A percentile compares a stretch with the other conserved stretches of the same genome.
phyloP scores from a whole-genome alignment of 169 alveolate species.

The Theileria parva region DNA sequence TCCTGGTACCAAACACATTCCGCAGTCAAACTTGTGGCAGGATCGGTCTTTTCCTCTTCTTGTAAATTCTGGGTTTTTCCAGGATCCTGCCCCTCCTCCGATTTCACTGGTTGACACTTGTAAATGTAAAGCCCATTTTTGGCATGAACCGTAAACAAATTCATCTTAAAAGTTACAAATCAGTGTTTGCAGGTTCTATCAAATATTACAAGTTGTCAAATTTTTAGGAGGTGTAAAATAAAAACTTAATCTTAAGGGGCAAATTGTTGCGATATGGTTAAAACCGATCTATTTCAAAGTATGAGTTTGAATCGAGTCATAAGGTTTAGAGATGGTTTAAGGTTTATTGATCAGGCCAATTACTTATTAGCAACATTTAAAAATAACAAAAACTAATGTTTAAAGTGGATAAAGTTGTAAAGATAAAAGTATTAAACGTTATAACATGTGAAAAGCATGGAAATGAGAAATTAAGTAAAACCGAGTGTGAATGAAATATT shows the following conservation, averaged over 20 bases:
- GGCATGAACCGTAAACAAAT: constrained; percentile 61
- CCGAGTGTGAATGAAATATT: constrained; percentile 4
- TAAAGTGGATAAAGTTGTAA: not conserved
- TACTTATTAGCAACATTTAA: not conserved
- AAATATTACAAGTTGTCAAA: not conserved
- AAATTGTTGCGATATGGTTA: constrained; percentile 2
- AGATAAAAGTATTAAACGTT: not conserved
- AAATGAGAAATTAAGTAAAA: not conserved
- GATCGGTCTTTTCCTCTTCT: constrained; percentile 30
- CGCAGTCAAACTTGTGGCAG: not conserved
- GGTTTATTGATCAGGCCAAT: not conserved
- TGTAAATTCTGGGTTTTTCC: not conserved
- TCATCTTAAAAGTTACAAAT: constrained; percentile 14
- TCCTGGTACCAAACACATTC: constrained; percentile 52
- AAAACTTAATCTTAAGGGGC: not conserved
- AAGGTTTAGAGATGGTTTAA: not conserved
- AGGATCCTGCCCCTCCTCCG: constrained; percentile 13
- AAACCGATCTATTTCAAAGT: not conserved
- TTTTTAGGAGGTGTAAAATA: not conserved
- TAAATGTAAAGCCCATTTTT: constrained; percentile 56
- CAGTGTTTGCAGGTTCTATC: not conserved
- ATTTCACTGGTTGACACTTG: constrained; percentile 19
- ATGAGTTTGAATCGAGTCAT: not conserved
- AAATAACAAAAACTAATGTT: not conserved
- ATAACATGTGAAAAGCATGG: not conserved